These are phyloP conservation scores for Elsinoe australis DNA, from an alignment of 2,329 filamentous ascomycete genomes.

Conservation along the genomic window DNA sequence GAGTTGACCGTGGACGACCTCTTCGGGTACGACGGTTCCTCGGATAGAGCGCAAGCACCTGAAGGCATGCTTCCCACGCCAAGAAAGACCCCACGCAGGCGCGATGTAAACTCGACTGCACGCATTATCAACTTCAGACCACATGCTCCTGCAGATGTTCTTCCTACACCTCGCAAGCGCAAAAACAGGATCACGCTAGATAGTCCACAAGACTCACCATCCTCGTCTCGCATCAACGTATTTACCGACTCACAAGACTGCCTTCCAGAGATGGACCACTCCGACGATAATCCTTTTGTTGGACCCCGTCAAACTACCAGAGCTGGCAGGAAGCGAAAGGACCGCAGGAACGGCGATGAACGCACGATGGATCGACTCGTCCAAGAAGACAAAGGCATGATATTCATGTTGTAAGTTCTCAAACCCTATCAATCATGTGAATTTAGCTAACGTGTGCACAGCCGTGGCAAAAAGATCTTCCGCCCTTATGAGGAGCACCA, in stretches of 20 bases:
- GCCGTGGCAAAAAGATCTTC: constrained; percentile 73
- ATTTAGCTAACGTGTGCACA: constrained; percentile 34
- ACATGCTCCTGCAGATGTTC: constrained; percentile 49
- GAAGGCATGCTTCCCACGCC: constrained; percentile 63
- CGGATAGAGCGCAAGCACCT: constrained; percentile 27
- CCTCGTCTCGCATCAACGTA: constrained; percentile 50
- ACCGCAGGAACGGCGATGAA: constrained; percentile 51
- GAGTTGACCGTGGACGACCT: not conserved
- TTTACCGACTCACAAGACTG: constrained; percentile 73
- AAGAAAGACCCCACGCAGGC: constrained; percentile 67
- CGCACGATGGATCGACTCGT: constrained; percentile 52
- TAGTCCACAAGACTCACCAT: constrained; percentile 13
- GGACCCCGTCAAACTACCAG: constrained; percentile 31
- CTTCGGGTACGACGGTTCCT: constrained; percentile 19
- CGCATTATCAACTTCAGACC: constrained; percentile 50
- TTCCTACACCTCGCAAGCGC: constrained; percentile 52
- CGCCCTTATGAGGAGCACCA: constrained; percentile 52
- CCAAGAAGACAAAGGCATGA: constrained; percentile 61
- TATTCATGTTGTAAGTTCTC: constrained; percentile 66
- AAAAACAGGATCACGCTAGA: constrained; percentile 28
- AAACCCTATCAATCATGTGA: constrained; percentile 7
- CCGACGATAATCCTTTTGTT: constrained; percentile 65
- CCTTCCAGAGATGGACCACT: constrained; percentile 59
- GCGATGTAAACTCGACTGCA: constrained; percentile 42
- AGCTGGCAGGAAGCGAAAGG: constrained; percentile 40